Base-by-base conservation (phyloP, 202 grass and related monocot species). In the Alloteropsis angusta region DNA sequence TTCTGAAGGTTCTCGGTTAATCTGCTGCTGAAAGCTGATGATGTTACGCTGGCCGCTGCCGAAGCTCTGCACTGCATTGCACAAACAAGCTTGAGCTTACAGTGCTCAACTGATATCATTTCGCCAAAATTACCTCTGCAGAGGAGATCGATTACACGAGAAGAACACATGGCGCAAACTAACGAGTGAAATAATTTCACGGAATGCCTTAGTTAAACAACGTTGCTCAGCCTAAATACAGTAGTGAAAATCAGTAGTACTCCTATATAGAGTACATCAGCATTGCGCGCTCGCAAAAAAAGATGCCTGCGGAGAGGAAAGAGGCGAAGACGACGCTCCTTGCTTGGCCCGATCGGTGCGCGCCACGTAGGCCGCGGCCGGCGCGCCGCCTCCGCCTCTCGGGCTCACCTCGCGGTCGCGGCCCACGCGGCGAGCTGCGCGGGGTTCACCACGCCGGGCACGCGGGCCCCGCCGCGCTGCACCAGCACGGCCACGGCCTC, bases 361-460 rank as follows among this genome's bases (percentile, higher is more conserved):
- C 37, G 62, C 37, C 37, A 38, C 10, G 23, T 32, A 7, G 7
- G 22, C 6, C 4, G 72, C 19, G 22, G 54, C 15, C 7, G 9
- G 9, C 23, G 14, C 37, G 15, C 43, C 43, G 44, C 26, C 66
- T 3, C 46, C 6, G 47, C 47, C n/a, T n/a, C 46, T 50, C 48
- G 7, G 15, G 71, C 47, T 82, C 82, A 64, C 57, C 36, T n/a
- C n/a, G n/a, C n/a, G n/a, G n/a, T 83, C 61, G 77, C 63, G 26
- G 81, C 71, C 90, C 88, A 90, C 28, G 65, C 71, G 7, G 76
- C 83, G 26, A 97, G 80, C 65, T 97, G 88, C 26, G 90, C 50
- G 16, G 90, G 90, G 83, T 93, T 93, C 39, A 97, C 85, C 41
- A 97, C 80, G 10, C 85, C 85, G 1, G 80, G 66, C 43, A 90